Conservation (phyloP, 768 basidiomycete species). For the Pilatotrama ljubarskyi region DNA sequence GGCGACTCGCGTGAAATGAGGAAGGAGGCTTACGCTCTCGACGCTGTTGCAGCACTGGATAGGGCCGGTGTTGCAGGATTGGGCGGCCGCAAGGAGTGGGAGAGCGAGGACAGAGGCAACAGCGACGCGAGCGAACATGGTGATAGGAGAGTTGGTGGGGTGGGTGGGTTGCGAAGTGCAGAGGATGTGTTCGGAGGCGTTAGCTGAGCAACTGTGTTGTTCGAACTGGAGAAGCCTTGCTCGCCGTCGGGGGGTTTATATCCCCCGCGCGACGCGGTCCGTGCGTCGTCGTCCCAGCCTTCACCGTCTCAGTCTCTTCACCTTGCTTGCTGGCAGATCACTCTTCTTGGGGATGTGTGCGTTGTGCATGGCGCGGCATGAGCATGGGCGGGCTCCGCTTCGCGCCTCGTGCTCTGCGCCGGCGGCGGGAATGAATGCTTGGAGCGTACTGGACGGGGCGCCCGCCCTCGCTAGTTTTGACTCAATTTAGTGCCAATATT, state of each 20-base stretch:
- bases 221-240: not conserved
- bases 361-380: not conserved
- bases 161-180: not conserved
- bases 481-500: not conserved
- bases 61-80: constrained; percentile 17
- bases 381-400: not conserved
- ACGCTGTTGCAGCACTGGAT: constrained; percentile 21
- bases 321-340: not conserved
- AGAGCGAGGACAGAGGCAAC: constrained; percentile 15
- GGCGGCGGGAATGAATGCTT: not conserved
- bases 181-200: constrained; percentile 1
- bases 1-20: too few species aligned
- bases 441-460: not conserved
- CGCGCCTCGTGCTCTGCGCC: not conserved
- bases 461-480: not conserved
- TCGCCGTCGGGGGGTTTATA: not conserved
- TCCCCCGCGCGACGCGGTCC: not conserved
- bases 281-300: not conserved
- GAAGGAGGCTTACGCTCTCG: not conserved
- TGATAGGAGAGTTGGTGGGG: constrained; percentile 5
- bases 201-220: constrained; percentile 4
- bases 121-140: constrained; percentile 21
- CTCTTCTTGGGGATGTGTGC: not conserved
- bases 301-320: not conserved
- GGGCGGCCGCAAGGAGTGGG: constrained; percentile 21